phyloP scores from a whole-genome alignment of 164 flowering plant genomes.

The Vitis rupestris region DNA sequence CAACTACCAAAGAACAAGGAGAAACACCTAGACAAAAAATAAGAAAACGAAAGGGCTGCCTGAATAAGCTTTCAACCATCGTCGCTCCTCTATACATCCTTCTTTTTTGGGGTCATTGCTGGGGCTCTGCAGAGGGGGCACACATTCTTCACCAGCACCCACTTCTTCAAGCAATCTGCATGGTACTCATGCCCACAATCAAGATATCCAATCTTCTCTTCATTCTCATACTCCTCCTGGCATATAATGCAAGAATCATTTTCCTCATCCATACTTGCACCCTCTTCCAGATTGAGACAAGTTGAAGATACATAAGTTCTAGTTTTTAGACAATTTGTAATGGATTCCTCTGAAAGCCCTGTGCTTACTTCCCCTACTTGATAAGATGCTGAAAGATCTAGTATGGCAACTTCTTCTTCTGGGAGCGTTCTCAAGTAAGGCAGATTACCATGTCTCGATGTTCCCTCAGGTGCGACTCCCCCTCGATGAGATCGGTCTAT shows the following conservation, averaged over 20 bases:
- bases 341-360: conserved; percentile 63
- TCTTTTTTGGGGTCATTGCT: conserved; percentile 30
- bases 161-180: conserved; percentile 69
- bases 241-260: conserved; percentile 69
- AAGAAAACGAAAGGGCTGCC: too few relatives aligned
- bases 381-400: conserved; percentile 51
- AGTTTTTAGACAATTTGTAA: conserved; percentile 49
- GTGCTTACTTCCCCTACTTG: conserved; percentile 58
- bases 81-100: too few relatives aligned
- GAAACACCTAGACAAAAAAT: not conserved
- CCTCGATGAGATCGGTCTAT: conserved; percentile 42
- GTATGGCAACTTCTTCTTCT: conserved; percentile 63
- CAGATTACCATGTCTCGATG: conserved; percentile 35
- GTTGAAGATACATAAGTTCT: conserved; percentile 31
- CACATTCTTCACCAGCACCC: conserved; percentile 76
- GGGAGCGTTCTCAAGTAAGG: conserved; percentile 58
- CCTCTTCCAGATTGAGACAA: conserved; percentile 28
- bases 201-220: conserved; percentile 56
- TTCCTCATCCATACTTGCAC: conserved; percentile 34
- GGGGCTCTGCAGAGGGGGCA: conserved; percentile 89
- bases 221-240: conserved; percentile 60
- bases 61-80: too few relatives aligned
- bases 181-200: conserved; percentile 90
- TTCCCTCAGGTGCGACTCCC: conserved; percentile 34
- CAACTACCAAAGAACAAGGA: not conserved